Conservation (phyloP, 164 flowering plant genomes). For the Amborella trichopoda region DNA sequence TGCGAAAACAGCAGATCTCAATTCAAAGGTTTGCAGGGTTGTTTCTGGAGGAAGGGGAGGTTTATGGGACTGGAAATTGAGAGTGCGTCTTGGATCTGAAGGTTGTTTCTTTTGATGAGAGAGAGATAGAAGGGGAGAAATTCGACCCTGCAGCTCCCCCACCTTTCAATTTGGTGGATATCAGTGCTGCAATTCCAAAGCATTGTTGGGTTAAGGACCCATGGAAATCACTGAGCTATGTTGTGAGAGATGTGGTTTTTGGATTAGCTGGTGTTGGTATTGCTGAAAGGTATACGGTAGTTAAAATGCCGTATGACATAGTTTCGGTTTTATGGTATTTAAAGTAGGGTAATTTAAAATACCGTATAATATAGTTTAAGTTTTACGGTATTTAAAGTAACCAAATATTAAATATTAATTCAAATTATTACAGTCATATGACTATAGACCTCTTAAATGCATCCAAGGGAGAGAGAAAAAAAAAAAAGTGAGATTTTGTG, state of each 20-base stretch:
- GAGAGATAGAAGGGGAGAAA: constrained; percentile 5
- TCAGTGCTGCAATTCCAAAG: constrained; percentile 77
- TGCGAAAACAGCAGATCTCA: neutral
- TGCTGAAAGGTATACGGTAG: too few relatives aligned
- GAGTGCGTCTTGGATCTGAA: constrained; percentile 15
- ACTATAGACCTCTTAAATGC: too few relatives aligned
- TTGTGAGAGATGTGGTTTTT: constrained; percentile 46
- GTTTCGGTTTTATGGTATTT: too few relatives aligned
- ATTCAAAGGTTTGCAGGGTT: neutral
- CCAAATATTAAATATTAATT: too few relatives aligned
- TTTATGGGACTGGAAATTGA: constrained; percentile 14
- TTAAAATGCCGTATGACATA: too few relatives aligned
- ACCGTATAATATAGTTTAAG: too few relatives aligned
- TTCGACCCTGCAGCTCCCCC: constrained; percentile 66
- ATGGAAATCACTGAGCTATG: constrained; percentile 67
- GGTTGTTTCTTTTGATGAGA: constrained; percentile 11
- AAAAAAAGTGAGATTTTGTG: too few relatives aligned
- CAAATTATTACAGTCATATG: too few relatives aligned
- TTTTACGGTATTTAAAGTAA: too few relatives aligned
- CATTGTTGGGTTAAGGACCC: constrained; percentile 90
- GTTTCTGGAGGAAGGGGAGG: constrained; percentile 6
- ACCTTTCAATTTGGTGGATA: constrained; percentile 62
- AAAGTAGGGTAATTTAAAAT: too few relatives aligned
- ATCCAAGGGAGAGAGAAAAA: too few relatives aligned
- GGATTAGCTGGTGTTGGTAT: constrained; percentile 38